A percentile compares a stretch with the other conserved stretches of the same genome.
Evolutionary conservation across 768 basidiomycete species (phyloP).

Genomic region (Boletus reticuloceps): DNA sequence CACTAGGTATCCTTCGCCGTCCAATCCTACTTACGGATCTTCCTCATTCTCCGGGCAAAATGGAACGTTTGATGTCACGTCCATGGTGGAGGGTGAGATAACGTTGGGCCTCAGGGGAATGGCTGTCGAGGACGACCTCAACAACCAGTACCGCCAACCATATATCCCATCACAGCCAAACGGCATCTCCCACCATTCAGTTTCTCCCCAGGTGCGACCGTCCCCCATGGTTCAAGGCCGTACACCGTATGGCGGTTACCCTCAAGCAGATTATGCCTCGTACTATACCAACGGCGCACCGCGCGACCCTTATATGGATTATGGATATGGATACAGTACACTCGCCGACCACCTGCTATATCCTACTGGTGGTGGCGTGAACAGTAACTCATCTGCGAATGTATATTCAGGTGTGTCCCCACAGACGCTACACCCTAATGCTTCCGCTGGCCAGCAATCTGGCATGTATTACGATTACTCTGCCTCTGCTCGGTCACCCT

Average conservation of each 20-base stretch:
- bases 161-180: slow-evolving; percentile 28
- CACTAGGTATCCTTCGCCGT: slow-evolving; percentile 47
- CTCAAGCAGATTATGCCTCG: slow-evolving; percentile 54
- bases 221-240: slow-evolving; percentile 45
- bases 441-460: slow-evolving; percentile 45
- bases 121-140: slow-evolving; percentile 54
- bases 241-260: slow-evolving; percentile 48
- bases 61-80: slow-evolving; percentile 37
- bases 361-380: slow-evolving; percentile 44
- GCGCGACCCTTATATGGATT: slow-evolving; percentile 53
- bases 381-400: slow-evolving; percentile 40
- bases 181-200: slow-evolving; percentile 28
- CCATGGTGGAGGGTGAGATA: slow-evolving; percentile 51
- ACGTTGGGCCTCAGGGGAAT: slow-evolving; percentile 59
- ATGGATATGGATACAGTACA: slow-evolving; percentile 54
- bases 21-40: slow-evolving; percentile 36
- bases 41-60: slow-evolving; percentile 31
- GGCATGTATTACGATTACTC: slow-evolving; percentile 61
- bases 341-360: slow-evolving; percentile 52
- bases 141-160: slow-evolving; percentile 39
- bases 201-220: slow-evolving; percentile 39
- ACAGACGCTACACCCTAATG: slow-evolving; percentile 42
- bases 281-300: slow-evolving; percentile 54
- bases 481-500: slow-evolving; percentile 44
- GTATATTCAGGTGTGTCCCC: slow-evolving; percentile 49